Percentiles rank a stretch among this genome's conserved stretches.
These are phyloP conservation scores for Pyrus hybrid DNA, from an alignment of 331 rosid species.

Conservation along the genomic window DNA sequence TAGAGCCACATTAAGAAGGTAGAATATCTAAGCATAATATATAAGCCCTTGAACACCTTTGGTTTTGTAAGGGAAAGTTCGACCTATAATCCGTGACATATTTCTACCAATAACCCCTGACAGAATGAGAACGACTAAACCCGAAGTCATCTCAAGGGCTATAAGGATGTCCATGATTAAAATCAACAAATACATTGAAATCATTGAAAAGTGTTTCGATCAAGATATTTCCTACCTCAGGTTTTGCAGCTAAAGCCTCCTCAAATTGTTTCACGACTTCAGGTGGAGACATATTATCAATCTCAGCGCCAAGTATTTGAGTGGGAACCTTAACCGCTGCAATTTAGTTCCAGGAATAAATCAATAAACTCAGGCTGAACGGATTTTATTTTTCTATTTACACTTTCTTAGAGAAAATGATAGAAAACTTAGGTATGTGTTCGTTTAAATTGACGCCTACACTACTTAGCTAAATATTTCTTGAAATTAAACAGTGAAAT, in stretches of 20 bases:
- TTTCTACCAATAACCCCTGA: no score
- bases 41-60: no score
- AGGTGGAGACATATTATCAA: conserved; percentile 43
- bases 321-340: conserved; percentile 51
- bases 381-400: not conserved
- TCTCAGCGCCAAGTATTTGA: conserved; percentile 62
- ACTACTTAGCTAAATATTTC: not conserved
- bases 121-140: no score
- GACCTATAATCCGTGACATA: no score
- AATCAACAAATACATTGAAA: not conserved
- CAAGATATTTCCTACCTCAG: conserved; percentile 32
- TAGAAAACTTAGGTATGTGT: no score
- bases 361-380: not conserved
- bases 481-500: not conserved
- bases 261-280: conserved; percentile 48
- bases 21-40: no score
- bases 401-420: not conserved
- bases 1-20: not conserved
- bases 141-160: not conserved
- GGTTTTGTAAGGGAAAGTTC: no score
- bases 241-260: conserved; percentile 26
- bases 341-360: conserved; percentile 1
- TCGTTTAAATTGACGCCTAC: not conserved
- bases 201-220: not conserved
- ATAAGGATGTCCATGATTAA: not conserved